Percentiles rank a stretch among this genome's conserved stretches.
Evolutionary conservation across 305 asterid species (phyloP).

Genomic region (Solanum hybrid): DNA sequence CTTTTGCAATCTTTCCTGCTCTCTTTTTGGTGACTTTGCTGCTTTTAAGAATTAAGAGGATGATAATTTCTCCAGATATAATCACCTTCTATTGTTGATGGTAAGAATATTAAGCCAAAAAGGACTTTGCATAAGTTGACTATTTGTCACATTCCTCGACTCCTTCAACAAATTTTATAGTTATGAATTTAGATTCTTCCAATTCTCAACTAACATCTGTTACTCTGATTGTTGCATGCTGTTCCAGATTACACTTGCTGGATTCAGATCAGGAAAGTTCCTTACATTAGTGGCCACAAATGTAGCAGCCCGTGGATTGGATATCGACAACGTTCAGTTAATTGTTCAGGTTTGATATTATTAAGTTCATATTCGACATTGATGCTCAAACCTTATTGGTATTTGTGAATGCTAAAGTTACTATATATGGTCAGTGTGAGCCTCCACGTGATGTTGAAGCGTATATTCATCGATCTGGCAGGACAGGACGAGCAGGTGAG

Average conservation of each 20-base stretch:
- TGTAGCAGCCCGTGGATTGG: conserved; percentile 91
- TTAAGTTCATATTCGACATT: not conserved
- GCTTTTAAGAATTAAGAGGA: not conserved
- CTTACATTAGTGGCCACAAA: conserved; percentile 80
- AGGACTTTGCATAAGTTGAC: not conserved
- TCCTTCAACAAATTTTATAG: not conserved
- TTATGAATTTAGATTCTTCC: not conserved
- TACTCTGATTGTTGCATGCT: conserved; percentile 8
- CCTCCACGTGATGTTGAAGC: conserved; percentile 97
- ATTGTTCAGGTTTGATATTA: conserved; percentile 61
- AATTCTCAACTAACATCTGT: not conserved
- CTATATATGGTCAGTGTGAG: conserved; percentile 54
- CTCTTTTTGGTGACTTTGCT: not conserved
- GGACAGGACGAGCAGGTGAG: conserved; percentile 89
- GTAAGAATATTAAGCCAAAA: not conserved
- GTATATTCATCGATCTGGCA: conserved; percentile 95
- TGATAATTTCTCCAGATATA: not conserved
- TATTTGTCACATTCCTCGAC: not conserved
- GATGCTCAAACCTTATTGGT: not conserved
- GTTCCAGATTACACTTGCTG: conserved; percentile 66
- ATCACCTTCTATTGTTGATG: not conserved
- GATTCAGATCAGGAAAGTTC: conserved; percentile 91
- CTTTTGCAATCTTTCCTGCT: not conserved
- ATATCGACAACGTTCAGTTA: conserved; percentile 81
- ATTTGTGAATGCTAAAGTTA: conserved; percentile 7